Conservation (phyloP, 345 rosid genomes). For the Ceriops decandra region DNA sequence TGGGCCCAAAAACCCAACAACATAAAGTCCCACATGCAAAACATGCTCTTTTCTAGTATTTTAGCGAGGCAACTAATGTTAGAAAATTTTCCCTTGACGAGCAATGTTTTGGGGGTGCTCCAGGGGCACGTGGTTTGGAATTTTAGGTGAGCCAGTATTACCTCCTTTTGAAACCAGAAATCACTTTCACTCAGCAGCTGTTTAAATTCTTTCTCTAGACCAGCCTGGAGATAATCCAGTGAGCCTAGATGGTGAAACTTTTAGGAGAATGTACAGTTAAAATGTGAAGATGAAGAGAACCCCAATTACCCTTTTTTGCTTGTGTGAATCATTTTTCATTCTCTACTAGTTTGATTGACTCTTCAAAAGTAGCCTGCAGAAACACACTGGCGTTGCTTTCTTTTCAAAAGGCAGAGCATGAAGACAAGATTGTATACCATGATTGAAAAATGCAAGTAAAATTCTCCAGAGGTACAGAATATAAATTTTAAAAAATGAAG, state of each 20-base stretch:
- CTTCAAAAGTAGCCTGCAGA: conserved; percentile 21
- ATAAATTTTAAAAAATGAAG: too few relatives aligned
- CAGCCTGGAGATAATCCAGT: conserved; percentile 31
- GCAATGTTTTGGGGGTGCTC: too few relatives aligned
- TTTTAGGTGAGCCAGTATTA: conserved; percentile 9
- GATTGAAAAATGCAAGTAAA: too few relatives aligned
- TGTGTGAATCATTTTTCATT: conserved; percentile 37
- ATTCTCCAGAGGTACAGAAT: too few relatives aligned
- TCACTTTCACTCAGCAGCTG: conserved; percentile 36
- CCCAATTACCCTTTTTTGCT: neutral
- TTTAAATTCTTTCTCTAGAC: conserved; percentile 28
- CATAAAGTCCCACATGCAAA: neutral
- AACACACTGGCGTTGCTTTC: neutral
- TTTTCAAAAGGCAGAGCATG: too few relatives aligned
- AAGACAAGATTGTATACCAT: too few relatives aligned
- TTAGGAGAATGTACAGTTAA: conserved; percentile 7
- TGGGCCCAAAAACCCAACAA: neutral
- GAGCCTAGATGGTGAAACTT: conserved; percentile 7
- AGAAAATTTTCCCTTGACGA: neutral
- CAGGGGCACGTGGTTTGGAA: neutral
- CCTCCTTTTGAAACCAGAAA: conserved; percentile 40
- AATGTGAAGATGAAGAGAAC: neutral
- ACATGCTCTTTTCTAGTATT: neutral
- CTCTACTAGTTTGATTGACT: conserved; percentile 18
- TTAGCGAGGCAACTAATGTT: neutral